Conservation (phyloP, 2,329 filamentous ascomycete species). For the Nigrospora sphaerica region DNA sequence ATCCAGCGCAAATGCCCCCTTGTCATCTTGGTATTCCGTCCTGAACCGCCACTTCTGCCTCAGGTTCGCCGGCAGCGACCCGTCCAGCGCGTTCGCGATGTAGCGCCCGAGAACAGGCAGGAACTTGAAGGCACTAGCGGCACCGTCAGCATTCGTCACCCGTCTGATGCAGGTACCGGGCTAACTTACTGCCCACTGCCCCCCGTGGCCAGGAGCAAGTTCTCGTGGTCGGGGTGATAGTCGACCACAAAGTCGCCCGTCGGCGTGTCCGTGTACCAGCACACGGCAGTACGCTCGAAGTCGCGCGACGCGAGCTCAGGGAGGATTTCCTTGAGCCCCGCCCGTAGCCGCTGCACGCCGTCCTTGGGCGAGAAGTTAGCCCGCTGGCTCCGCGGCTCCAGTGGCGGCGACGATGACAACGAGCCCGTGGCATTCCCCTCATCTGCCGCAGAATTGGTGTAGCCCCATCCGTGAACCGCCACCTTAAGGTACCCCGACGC, state of each 20-base stretch:
- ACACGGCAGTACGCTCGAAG: constrained; percentile 18
- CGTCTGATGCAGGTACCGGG: too few species aligned
- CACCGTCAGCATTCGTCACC: too few species aligned
- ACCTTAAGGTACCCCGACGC: constrained; percentile 17
- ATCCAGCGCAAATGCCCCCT: too few species aligned
- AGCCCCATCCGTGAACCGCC: constrained; percentile 20
- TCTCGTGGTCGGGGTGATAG: constrained; percentile 17
- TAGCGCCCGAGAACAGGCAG: too few species aligned
- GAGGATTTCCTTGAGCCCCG: constrained; percentile 10
- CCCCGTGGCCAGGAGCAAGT: constrained; percentile 1
- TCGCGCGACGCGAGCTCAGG: constrained; percentile 14
- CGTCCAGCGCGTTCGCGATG: too few species aligned
- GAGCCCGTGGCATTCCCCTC: too few species aligned
- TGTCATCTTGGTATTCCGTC: too few species aligned
- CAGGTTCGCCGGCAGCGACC: too few species aligned
- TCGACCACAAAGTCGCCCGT: constrained; percentile 25
- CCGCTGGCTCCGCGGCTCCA: neutral
- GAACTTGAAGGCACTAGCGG: too few species aligned
- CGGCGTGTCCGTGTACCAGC: constrained; percentile 27
- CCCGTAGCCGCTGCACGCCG: constrained; percentile 7
- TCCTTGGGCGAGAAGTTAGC: constrained; percentile 6
- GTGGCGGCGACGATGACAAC: too few species aligned
- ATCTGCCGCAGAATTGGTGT: neutral
- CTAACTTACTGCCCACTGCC: too few species aligned
- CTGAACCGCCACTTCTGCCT: too few species aligned